Evolutionary conservation across 2,329 filamentous ascomycete genomes (phyloP).

Genomic region (Fusarium xyrophilum): DNA sequence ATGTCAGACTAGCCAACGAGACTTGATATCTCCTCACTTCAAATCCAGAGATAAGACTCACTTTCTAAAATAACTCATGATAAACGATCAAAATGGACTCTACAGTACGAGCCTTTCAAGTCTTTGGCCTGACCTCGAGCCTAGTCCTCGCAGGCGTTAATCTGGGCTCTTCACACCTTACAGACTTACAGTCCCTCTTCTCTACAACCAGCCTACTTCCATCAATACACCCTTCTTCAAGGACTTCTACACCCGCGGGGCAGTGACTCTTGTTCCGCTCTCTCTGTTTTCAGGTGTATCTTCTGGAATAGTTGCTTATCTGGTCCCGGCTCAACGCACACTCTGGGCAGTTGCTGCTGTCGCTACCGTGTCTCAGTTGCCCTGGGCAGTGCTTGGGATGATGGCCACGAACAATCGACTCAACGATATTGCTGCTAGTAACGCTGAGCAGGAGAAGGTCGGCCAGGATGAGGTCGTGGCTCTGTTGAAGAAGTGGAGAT

Average conservation of each 20-base stretch:
- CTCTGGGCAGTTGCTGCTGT: conserved; percentile 20
- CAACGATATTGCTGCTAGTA: conserved; percentile 16
- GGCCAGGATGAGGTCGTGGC: conserved; percentile 14
- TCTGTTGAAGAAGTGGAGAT: conserved; percentile 27
- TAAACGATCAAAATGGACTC: conserved; percentile 12
- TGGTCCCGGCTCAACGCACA: conserved; percentile 22
- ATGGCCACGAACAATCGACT: conserved; percentile 29
- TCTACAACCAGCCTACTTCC: conserved; percentile 20
- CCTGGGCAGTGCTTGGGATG: conserved; percentile 30
- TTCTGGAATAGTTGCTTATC: conserved; percentile 22
- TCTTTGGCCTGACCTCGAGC: conserved; percentile 25
- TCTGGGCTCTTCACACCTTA: conserved; percentile 27
- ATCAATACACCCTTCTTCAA: conserved; percentile 31
- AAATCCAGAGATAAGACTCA: background rate
- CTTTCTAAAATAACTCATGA: no score
- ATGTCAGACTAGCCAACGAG: background rate
- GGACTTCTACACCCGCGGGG: conserved; percentile 25
- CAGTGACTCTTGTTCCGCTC: conserved; percentile 17
- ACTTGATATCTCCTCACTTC: background rate
- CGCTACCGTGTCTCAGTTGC: conserved; percentile 20
- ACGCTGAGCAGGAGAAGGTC: conserved; percentile 16
- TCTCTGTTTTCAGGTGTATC: conserved; percentile 18
- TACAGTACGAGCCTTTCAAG: conserved; percentile 4
- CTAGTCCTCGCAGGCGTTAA: conserved; percentile 26
- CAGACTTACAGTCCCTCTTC: conserved; percentile 28